Evolutionary conservation across 345 rosid genomes (phyloP).

Genomic region (Pistacia atlantica): DNA sequence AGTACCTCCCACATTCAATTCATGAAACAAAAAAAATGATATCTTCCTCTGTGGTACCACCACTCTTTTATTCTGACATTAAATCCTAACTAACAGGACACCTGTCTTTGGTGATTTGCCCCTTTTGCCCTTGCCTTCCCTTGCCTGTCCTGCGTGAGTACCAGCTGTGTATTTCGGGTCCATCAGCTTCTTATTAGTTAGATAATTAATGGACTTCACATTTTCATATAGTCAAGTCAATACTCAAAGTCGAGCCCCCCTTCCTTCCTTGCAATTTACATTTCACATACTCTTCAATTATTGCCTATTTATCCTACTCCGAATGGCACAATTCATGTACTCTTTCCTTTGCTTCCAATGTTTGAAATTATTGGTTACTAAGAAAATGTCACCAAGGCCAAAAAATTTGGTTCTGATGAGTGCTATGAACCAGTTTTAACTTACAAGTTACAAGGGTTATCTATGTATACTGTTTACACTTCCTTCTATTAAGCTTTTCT

Average conservation of each 20-base stretch:
- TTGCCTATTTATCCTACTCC: neutral
- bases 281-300: neutral
- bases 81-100: too few species aligned
- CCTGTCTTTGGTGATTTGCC: too few species aligned
- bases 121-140: too few species aligned
- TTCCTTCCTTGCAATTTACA: neutral
- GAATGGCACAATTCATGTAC: too few species aligned
- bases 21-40: too few species aligned
- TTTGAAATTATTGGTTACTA: neutral
- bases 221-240: neutral
- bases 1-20: too few species aligned
- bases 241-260: neutral
- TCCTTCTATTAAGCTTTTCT: neutral
- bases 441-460: neutral
- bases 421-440: neutral
- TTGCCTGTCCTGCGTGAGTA: too few species aligned
- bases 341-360: neutral
- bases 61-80: too few species aligned
- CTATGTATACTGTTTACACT: neutral
- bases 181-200: too few species aligned
- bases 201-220: neutral
- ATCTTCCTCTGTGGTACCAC: too few species aligned
- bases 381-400: neutral
- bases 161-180: too few species aligned
- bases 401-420: neutral